Percentiles rank a stretch among this genome's conserved stretches.
Conservation (phyloP, 192 early-diverging fungal genomes). For the Gamsiella multidivaricata region DNA sequence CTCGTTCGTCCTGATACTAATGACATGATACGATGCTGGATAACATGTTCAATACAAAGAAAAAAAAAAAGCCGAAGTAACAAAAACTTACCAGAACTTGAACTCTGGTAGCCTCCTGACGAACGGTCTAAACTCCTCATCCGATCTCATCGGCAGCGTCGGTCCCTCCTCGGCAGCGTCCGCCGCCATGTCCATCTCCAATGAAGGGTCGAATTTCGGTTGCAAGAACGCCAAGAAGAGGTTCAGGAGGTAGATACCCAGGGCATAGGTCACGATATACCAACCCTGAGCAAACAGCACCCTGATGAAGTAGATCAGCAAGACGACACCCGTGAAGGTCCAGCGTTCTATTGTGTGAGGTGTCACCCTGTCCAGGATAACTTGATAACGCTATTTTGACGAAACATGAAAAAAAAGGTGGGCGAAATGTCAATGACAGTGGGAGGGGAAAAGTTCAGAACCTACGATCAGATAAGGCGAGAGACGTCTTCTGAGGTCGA, state of each 20-base stretch:
- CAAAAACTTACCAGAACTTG: conserved; percentile 91
- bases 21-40: no score
- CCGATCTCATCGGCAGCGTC: conserved; percentile 82
- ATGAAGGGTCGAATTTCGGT: conserved; percentile 95
- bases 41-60: no score
- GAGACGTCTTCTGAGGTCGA: no score
- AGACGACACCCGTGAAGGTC: conserved; percentile 68
- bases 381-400: conserved; percentile 73
- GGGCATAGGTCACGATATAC: conserved; percentile 94
- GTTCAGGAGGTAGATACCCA: conserved; percentile 96
- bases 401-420: neutral
- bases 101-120: conserved; percentile 97
- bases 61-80: no score
- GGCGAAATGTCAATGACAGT: neutral
- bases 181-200: conserved; percentile 74
- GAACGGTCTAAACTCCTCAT: conserved; percentile 98
- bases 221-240: conserved; percentile 94
- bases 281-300: conserved; percentile 88
- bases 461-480: neutral
- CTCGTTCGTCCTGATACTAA: no score
- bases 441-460: neutral
- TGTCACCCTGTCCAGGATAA: conserved; percentile 83
- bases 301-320: conserved; percentile 80
- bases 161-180: conserved; percentile 73
- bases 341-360: conserved; percentile 83